Base-by-base conservation (phyloP, 2,329 filamentous ascomycete species). In the Eurotiales sp. region DNA sequence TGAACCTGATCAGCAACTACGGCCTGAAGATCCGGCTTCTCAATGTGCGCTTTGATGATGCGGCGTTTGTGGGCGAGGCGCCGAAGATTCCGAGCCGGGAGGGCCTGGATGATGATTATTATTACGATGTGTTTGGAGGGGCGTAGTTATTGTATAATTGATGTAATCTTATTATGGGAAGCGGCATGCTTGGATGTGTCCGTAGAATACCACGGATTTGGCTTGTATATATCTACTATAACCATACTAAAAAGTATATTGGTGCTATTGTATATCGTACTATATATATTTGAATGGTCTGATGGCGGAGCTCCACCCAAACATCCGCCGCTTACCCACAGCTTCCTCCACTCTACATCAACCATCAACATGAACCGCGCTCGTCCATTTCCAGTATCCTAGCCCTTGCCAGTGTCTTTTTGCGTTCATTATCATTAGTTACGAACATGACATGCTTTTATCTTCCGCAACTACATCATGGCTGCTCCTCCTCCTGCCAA, bases 91-190 rank as follows among this genome's bases (percentile, higher is more conserved):
- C 93, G 3, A 87, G 84, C 62, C 77, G 93, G 48, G 87, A 93
- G 60, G 91, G 88, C 0, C 69, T 97, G 58, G 89, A 96, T 67
- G 90, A 95, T 58, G 87, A 96, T 67, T 99, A 95, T 69, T 96
- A 87, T 72, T 97, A 95, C 72, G 88, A 92, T 68, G 78, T 88
- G 39, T 87, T 74, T 63, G 73, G 72, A 8, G 70, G 70, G 22
- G 57, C 56, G 8, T 53, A 32, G 29, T 17, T 8, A 12, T n/a
- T n/a, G n/a, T n/a, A n/a, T 27, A 27, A 6, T 27, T 27, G 5
- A 27, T 6, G 5, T 27, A 5, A 6, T 27, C 25, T 6, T 27
- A 27, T 27, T 27, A 27, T 27, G 5, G 25, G 25, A 27, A 27
- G 25, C 25, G 10, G 25, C n/a, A n/a, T n/a, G n/a, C n/a, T n/a